Evolutionary conservation across 495 filamentous ascomycete species (phyloP).

Genomic region (Astrothelium subdiscretum): DNA sequence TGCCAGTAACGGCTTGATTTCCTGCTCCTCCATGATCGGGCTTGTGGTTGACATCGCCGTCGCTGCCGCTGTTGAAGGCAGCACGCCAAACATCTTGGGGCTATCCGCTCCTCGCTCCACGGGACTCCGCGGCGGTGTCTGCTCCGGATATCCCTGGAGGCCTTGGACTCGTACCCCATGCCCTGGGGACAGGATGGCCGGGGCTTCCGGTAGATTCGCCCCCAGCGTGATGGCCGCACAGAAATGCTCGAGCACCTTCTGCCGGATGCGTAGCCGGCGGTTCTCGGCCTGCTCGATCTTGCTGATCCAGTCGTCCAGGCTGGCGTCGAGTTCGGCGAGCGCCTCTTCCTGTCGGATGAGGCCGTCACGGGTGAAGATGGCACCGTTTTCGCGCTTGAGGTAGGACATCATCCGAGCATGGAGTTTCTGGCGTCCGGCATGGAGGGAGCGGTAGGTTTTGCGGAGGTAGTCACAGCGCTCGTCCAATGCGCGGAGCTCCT

Average conservation of each 20-base stretch:
- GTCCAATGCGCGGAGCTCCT: slow-evolving; percentile 60
- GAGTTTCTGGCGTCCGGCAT: slow-evolving; percentile 53
- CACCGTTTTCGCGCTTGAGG: slow-evolving; percentile 47
- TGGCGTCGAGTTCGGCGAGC: slow-evolving; percentile 55
- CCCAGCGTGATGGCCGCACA: slow-evolving; percentile 41
- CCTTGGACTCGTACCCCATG: neutral
- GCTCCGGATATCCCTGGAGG: neutral
- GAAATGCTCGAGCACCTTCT: slow-evolving; percentile 66
- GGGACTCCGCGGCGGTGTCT: slow-evolving; percentile 24
- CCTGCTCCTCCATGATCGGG: slow-evolving; percentile 23
- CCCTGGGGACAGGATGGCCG: neutral
- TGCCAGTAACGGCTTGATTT: slow-evolving; percentile 23
- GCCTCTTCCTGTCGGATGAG: slow-evolving; percentile 67
- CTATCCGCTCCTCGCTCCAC: neutral
- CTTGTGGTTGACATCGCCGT: too few species aligned
- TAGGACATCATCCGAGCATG: slow-evolving; percentile 59
- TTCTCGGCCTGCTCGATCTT: slow-evolving; percentile 71
- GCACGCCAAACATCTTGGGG: neutral
- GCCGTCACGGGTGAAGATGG: slow-evolving; percentile 53
- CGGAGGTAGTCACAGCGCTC: slow-evolving; percentile 61
- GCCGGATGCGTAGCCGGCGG: slow-evolving; percentile 52
- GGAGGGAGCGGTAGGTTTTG: slow-evolving; percentile 55
- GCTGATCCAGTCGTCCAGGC: slow-evolving; percentile 62
- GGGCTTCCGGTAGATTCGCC: slow-evolving; percentile 9
- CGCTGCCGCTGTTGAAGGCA: neutral